A percentile compares a stretch with the other conserved stretches of the same genome.
Evolutionary conservation across 2,329 filamentous ascomycete genomes (phyloP).

Genomic region (Magnaporthiopsis incrustans): DNA sequence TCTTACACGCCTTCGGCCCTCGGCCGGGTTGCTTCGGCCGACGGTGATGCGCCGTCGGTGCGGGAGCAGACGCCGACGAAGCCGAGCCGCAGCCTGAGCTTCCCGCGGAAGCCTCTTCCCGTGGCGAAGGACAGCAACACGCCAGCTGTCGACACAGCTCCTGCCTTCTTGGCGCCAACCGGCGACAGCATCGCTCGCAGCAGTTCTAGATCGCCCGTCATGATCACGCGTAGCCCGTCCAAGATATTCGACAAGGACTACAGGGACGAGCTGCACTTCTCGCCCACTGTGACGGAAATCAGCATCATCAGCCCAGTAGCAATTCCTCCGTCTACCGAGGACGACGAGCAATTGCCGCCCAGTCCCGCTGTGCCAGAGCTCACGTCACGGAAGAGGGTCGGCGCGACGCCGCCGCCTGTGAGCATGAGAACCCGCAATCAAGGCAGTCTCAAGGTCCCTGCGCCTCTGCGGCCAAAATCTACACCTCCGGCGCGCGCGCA

Average conservation of each 20-base stretch:
- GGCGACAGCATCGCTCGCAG: too few species aligned
- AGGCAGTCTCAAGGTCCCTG: slow-evolving; percentile 23
- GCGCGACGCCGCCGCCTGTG: slow-evolving; percentile 31
- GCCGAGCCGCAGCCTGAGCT: slow-evolving; percentile 17
- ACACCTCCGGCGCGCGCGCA: slow-evolving; percentile 21
- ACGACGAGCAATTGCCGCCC: slow-evolving; percentile 13
- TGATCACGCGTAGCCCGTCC: too few species aligned
- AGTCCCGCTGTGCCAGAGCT: slow-evolving; percentile 20
- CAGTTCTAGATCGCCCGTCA: too few species aligned
- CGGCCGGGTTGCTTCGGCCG: slow-evolving; percentile 10
- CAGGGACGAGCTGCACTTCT: slow-evolving; percentile 9
- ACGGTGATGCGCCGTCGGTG: not conserved
- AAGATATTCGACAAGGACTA: slow-evolving; percentile 7
- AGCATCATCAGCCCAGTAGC: slow-evolving; percentile 22
- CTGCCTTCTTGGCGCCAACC: slow-evolving; percentile 7
- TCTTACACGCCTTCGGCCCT: slow-evolving; percentile 16
- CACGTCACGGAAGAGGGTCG: slow-evolving; percentile 6
- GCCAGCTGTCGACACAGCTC: slow-evolving; percentile 5
- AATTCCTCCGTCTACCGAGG: too few species aligned
- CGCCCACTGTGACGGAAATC: slow-evolving; percentile 18
- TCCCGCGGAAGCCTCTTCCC: slow-evolving; percentile 24
- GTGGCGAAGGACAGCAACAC: slow-evolving; percentile 3
- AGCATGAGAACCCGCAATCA: slow-evolving; percentile 33
- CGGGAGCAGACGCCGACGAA: not conserved
- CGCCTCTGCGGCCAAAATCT: slow-evolving; percentile 27